Base-by-base conservation (phyloP, 345 rosid genomes). In the Trapa bicornis region DNA sequence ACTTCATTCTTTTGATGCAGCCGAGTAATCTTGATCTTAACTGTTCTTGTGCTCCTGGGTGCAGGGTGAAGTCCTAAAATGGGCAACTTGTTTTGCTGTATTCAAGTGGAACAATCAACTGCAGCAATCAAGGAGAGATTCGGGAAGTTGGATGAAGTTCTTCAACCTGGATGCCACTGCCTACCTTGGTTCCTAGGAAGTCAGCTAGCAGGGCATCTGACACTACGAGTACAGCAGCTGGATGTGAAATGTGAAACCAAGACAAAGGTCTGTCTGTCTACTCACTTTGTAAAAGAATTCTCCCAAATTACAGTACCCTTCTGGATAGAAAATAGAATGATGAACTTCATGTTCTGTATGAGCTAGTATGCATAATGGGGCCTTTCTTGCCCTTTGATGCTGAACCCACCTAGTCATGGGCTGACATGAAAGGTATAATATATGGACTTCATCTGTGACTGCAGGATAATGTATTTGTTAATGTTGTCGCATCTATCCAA, bases 391-490 rank as follows among this genome's bases (percentile, higher is more conserved):
- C 29, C 29, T 22, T 54, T 54, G 9, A 22, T 17, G 57, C 16
- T 16, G 57, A 6, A 15, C 57, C 17, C 37, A 3, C 29, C 35
- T 9, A 36, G 56, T 63, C 22, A 6, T 39, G 29, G 29, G 29
- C 29, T 22, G 12, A n/a, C 37, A 54, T 29, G 58, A 16, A 11
- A 42, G 58, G 47, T 22, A 35, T 47, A 29, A 47, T 64, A 29
- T 53, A 12, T 48, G 29, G 29, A 22, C 29, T 47, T 58, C 53
- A 22, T 63, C 38, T 14, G 35, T 42, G 15, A 45, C 61, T 67
- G 53, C 75, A 79, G 85, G 85, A 79, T 68, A 81, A 81, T 65
- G 84, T 81, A 37, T 81, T 81, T 67, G 84, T 78, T 60, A 81
- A 77, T 67, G 78, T 81, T 50, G 82, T 81, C 47, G 84, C 82